Evolutionary conservation across 176 grass and related monocot genomes (phyloP), one percentile per base, ranked within the genome.

Genomic region (Rhynchospora tenuis): DNA sequence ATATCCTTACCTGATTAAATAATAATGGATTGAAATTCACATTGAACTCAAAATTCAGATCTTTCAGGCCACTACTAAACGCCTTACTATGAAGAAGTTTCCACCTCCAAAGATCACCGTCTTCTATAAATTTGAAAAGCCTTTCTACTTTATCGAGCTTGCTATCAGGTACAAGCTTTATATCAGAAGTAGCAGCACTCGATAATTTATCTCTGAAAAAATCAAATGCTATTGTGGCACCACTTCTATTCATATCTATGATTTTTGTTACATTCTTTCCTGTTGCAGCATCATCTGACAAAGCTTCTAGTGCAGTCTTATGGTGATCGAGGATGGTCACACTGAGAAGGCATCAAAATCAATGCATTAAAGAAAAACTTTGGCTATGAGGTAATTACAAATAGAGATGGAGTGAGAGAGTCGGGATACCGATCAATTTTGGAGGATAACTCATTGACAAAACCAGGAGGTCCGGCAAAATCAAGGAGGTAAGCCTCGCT

Each of bases 271-370:
- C 95, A 78, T 98, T 98, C 84, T 93, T 22, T 17, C 86, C 89
- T 50, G 89, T 69, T 8, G 59, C 86, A 3, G 28, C 43, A 62
- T 91, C 88, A 50, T 59, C 89, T 38, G 84, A 88, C 38, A 98
- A 83, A 84, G 82, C 81, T 86, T 98, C 89, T 38, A 90, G 83
- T 73, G 95, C 95, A 87, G 90, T 98, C 70, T 98, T 91, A 83
- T 98, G 95, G 91, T 98, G 95, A 38, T 98, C 95, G 76, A 98
- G 79, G 7, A 98, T 88, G 50, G 87, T 98, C 64, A 95, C 89
- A 42, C 92, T 98, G 89, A 82, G 85, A 84, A 79, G 15, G 50
- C 8, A 74, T 75, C 76, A n/a, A 85, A 48, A 48, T 6, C 13
- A 65, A 63, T 22, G 14, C 16, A 82, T 82, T 65, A 62, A 6